Evolutionary conservation across 495 filamentous ascomycete species (phyloP), one percentile per base, ranked within the genome.

Genomic region (Annulohypoxylon bovei): DNA sequence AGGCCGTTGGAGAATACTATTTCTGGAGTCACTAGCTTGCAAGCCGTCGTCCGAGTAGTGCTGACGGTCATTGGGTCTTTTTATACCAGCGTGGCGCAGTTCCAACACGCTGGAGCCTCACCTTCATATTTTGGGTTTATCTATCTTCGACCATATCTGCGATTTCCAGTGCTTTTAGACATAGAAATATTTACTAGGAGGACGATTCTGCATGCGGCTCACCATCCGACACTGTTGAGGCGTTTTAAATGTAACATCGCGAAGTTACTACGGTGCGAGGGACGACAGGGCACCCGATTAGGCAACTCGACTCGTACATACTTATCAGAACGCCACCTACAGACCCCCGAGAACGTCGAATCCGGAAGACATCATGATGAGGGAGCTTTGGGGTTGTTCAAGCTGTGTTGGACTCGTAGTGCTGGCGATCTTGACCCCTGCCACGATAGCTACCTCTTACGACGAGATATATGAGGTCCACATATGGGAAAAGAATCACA

Each of bases 401-500:
- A 66, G 63, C 27, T 77, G 75, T 59, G 61, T 70, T 33, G 70
- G 57, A 6, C 50, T 80, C 23, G 52, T 75, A 14, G 35, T 76
- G 30, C 50, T 72, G 25, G 76, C 70, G 33, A 49, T 80, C 30
- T 32, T 77, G 4, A 68, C 69, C 54, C 47, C 67, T 23, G 4
- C 39, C 3, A 55, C 55, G 20, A 46, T 22, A 23, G 71, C 65
- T 23, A 44, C 30, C n/a, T n/a, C n/a, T 7, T 50, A 33, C 25
- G 57, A 68, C 32, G n/a, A 65, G 23, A 22, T 39, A 55, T 66
- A 70, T 11, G 56, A 77, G 6, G 42, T 78, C 9, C 81, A 80
- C 32, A 68, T 73, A 54, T 58, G 82, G 14, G 70, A 79, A 16
- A 84, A 85, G 68, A 46, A 72, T 50, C 20, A 60, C 9, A 46